Conservation (phyloP, 208 protist species). For the Histomonas meleagridis region DNA sequence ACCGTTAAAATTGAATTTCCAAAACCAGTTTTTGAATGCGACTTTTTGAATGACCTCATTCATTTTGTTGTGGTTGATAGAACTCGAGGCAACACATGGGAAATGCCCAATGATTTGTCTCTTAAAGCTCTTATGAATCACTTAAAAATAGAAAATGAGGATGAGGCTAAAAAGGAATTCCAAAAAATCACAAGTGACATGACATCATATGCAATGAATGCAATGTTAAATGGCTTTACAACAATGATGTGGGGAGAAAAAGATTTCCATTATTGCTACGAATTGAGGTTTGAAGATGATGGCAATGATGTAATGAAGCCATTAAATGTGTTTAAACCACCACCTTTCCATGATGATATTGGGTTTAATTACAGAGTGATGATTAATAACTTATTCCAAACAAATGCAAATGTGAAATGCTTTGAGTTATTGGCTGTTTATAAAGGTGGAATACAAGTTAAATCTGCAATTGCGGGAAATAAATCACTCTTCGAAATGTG, state of each 20-base stretch:
- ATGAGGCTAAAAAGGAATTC: too few species aligned
- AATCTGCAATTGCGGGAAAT: background rate
- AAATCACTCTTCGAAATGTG: too few species aligned
- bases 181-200: background rate
- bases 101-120: background rate
- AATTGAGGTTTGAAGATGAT: background rate
- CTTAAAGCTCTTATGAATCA: background rate
- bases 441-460: background rate
- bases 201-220: background rate
- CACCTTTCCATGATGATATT: constrained; percentile 27
- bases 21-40: too few species aligned
- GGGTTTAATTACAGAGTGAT: constrained; percentile 3
- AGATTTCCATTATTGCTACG: constrained; percentile 1
- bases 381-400: background rate
- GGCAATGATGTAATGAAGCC: background rate
- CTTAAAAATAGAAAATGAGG: background rate
- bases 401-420: background rate
- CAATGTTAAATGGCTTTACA: background rate
- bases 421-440: background rate
- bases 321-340: background rate
- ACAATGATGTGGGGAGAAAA: constrained; percentile 23
- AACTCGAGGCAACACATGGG: background rate
- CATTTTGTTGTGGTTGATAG: background rate
- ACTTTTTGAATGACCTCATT: background rate
- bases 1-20: too few species aligned